Conservation (phyloP, 192 early-diverging fungal genomes). For the Backusella psychrophila region DNA sequence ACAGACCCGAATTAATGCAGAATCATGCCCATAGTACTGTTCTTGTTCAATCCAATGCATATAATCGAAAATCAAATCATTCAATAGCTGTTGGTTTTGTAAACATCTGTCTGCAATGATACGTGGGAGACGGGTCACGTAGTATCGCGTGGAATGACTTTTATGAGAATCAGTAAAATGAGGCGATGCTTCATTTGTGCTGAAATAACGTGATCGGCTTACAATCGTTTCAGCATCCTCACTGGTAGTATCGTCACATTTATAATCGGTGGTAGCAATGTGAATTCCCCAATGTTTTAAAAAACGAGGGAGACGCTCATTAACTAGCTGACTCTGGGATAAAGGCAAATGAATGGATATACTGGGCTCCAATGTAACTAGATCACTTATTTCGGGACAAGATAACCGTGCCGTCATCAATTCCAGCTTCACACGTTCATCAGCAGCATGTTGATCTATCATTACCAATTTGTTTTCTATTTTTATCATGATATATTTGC, state of each 20-base stretch:
- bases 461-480: slow-evolving; percentile 39
- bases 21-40: slow-evolving; percentile 9
- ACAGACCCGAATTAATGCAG: slow-evolving; percentile 36
- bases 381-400: neutral
- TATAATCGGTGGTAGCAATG: neutral
- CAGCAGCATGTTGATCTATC: slow-evolving; percentile 80
- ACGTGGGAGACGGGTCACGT: slow-evolving; percentile 47
- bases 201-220: slow-evolving; percentile 13
- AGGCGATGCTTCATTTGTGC: slow-evolving; percentile 7
- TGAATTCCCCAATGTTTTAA: neutral
- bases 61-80: slow-evolving; percentile 51
- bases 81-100: slow-evolving; percentile 41
- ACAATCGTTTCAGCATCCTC: neutral
- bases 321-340: slow-evolving; percentile 1
- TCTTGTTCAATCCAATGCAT: slow-evolving; percentile 39
- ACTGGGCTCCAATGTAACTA: neutral
- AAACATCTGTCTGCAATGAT: slow-evolving; percentile 64
- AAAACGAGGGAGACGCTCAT: neutral
- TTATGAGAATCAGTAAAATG: neutral
- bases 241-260: neutral
- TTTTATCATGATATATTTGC: slow-evolving; percentile 56
- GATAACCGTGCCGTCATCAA: slow-evolving; percentile 41
- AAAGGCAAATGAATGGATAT: slow-evolving; percentile 25
- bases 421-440: slow-evolving; percentile 73
- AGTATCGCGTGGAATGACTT: neutral